Percentiles rank a stretch among this genome's conserved stretches.
These are phyloP conservation scores for Amaranthus hypochondriacus DNA, from an alignment of 148 eudicot species.

Conservation along the genomic window DNA sequence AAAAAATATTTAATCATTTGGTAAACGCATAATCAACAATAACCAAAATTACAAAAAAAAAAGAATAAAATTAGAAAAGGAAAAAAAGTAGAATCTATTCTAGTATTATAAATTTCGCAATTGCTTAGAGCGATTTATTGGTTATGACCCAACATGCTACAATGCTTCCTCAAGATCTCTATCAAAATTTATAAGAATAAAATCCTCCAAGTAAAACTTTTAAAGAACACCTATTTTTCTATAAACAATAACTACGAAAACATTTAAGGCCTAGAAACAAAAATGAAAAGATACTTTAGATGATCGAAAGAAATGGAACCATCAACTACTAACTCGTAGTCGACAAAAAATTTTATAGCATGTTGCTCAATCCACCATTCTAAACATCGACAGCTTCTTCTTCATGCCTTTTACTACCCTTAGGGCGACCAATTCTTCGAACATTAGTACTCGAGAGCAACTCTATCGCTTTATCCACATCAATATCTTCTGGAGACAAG, in stretches of 20 bases:
- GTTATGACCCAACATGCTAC: too few species aligned
- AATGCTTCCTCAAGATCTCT: too few species aligned
- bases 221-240: too few species aligned
- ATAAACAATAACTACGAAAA: background rate
- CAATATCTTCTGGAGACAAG: slow-evolving; percentile 43
- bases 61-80: too few species aligned
- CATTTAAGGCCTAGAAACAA: background rate
- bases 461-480: slow-evolving; percentile 64
- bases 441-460: slow-evolving; percentile 46
- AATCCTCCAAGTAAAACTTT: too few species aligned
- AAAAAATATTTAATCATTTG: too few species aligned
- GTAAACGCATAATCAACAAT: too few species aligned
- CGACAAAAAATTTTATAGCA: background rate
- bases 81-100: too few species aligned
- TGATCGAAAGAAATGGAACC: background rate
- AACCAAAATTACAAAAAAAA: too few species aligned
- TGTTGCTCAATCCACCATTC: background rate
- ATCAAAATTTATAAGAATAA: too few species aligned
- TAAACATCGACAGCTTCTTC: slow-evolving; percentile 43
- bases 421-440: slow-evolving; percentile 58
- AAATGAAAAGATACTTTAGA: background rate
- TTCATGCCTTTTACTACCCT: slow-evolving; percentile 32
- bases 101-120: too few species aligned
- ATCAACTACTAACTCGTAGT: background rate
- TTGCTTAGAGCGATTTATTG: too few species aligned